A percentile compares a stretch with the other conserved stretches of the same genome.
phyloP scores from a whole-genome alignment of 768 basidiomycete species.

The Russula lepida region DNA sequence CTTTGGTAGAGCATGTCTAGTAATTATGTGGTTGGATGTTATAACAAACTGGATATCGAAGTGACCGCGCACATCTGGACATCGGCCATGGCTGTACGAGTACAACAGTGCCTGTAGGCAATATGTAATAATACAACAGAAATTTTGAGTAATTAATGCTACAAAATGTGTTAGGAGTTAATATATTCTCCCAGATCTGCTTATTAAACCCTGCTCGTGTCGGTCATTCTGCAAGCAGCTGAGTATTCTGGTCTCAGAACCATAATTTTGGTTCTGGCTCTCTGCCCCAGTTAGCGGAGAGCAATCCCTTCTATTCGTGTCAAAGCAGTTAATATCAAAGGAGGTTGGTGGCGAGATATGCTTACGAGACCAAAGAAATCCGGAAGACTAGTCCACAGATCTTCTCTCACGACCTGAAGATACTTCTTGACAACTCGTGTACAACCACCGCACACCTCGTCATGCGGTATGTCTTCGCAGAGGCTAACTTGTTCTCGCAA shows the following conservation, averaged over 20 bases:
- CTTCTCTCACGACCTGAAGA: constrained; percentile 11
- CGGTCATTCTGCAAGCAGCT: too few relatives aligned
- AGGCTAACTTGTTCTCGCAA: constrained; percentile 1
- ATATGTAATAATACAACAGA: neutral
- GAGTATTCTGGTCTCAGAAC: constrained; percentile 7
- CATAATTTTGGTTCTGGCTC: constrained; percentile 16
- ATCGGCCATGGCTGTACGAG: constrained; percentile 14
- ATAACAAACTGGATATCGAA: neutral
- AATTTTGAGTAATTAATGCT: neutral
- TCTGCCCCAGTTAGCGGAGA: constrained; percentile 9
- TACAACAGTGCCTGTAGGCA: too few relatives aligned
- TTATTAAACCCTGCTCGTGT: neutral
- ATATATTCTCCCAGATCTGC: neutral
- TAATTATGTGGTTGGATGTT: neutral
- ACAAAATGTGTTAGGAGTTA: too few relatives aligned
- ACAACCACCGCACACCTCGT: constrained; percentile 12
- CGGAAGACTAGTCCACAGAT: constrained; percentile 13
- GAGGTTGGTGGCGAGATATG: too few relatives aligned
- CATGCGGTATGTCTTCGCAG: constrained; percentile 16
- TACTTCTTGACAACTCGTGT: constrained; percentile 8
- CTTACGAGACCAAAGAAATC: constrained; percentile 16
- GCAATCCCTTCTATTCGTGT: constrained; percentile 9
- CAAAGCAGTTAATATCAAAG: neutral
- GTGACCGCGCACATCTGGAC: constrained; percentile 14
- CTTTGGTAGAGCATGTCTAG: constrained; percentile 38